These are phyloP conservation scores for Lachnellula occidentalis DNA, from an alignment of 2,329 filamentous ascomycete species.

Conservation along the genomic window DNA sequence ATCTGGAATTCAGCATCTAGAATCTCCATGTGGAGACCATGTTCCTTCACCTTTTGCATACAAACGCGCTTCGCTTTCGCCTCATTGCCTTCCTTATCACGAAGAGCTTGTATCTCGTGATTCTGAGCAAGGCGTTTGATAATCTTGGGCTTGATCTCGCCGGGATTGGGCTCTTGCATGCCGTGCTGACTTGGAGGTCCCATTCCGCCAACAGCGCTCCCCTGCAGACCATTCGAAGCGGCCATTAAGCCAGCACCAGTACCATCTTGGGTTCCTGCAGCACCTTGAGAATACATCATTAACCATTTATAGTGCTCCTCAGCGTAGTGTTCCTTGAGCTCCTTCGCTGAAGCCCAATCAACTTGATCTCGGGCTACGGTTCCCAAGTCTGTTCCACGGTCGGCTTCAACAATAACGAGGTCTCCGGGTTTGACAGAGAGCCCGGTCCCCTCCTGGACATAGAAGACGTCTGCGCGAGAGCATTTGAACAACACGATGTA, in stretches of 20 bases:
- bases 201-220: constrained; percentile 72
- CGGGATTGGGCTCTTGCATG: constrained; percentile 62
- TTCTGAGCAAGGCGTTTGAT: constrained; percentile 91
- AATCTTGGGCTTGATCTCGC: constrained; percentile 88
- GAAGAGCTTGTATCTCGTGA: constrained; percentile 82
- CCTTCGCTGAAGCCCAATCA: constrained; percentile 80
- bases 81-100: constrained; percentile 95
- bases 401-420: constrained; percentile 94
- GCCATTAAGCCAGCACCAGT: constrained; percentile 58
- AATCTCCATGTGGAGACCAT: constrained; percentile 96
- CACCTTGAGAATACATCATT: constrained; percentile 94
- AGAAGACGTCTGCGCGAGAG: constrained; percentile 90
- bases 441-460: constrained; percentile 92
- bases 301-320: constrained; percentile 98
- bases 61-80: constrained; percentile 96
- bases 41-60: constrained; percentile 93
- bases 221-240: constrained; percentile 57
- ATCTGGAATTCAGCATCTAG: constrained; percentile 98
- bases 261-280: constrained; percentile 55
- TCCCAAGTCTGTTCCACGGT: constrained; percentile 90
- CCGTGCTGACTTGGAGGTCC: constrained; percentile 69
- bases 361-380: constrained; percentile 87
- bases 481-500: constrained; percentile 97
- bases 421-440: constrained; percentile 86
- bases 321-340: constrained; percentile 83